Evolutionary conservation across 1,284 basidiomycete genomes (phyloP), one percentile per base, ranked within the genome.

Genomic region (Cerioporus squamosus): DNA sequence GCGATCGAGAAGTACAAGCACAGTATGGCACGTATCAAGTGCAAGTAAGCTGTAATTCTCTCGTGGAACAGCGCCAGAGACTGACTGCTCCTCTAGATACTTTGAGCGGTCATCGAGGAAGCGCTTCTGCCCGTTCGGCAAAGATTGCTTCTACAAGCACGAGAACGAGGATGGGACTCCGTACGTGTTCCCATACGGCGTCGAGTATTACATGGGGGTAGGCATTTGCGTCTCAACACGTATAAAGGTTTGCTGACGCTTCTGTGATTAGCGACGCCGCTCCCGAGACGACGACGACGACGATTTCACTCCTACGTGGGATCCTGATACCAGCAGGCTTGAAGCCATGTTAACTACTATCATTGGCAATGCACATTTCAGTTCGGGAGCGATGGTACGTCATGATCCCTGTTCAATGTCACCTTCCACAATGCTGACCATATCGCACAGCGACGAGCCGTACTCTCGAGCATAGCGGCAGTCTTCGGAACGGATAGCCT

Each of bases 81-180:
- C 24, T 39, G 10, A 24, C 50, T n/a, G 33, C 29, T 58, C 7
- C 17, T 12, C 49, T 22, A 89, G 88, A 53, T 84, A 90, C 66
- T 92, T 91, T 69, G 74, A 81, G 55, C 67, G 75, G 44, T 85
- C 87, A 67, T 73, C 1, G 59, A 68, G 31, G 33, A 75, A 76
- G 40, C 82, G 84, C 0, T 79, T 79, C 52, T 92, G 90, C 71
- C 90, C 88, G 2, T 92, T 89, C 62, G 90, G 90, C 26, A 78
- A 77, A 44, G 89, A 92, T 56, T 92, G 90, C 68, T 90, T 91
- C 68, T 92, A 91, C 68, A 79, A 83, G 64, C 90, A 92, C 66
- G 67, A 76, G 51, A 86, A 87, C 31, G 71, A 73, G 1, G 89
- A 92, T 65, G 90, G 90, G 8, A 83, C 87, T 4, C 75, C 77